phyloP scores from a whole-genome alignment of 2,329 filamentous ascomycete genomes.

The Beauveria medogensis region DNA sequence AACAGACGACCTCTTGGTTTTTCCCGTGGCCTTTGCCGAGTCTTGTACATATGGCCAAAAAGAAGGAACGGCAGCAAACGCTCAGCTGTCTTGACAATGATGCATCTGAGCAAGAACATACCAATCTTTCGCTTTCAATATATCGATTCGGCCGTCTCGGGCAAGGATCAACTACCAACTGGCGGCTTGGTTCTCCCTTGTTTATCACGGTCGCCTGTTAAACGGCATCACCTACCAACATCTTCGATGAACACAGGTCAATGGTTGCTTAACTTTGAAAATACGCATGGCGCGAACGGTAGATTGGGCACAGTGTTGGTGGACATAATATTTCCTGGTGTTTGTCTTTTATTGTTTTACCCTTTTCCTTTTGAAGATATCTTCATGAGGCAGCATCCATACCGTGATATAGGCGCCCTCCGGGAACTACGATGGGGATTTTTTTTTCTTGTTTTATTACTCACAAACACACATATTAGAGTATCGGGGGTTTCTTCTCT shows the following conservation, averaged over 20 bases:
- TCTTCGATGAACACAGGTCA: not conserved
- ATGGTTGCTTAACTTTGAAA: not conserved
- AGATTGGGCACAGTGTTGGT: conserved; percentile 15
- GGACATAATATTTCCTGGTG: conserved; percentile 13
- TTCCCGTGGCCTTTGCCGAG: conserved; percentile 1
- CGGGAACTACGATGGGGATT: conserved; percentile 21
- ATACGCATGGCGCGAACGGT: conserved; percentile 14
- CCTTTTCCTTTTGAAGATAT: conserved; percentile 7
- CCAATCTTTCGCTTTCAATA: conserved; percentile 1
- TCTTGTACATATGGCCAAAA: conserved; percentile 12
- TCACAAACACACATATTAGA: conserved; percentile 21
- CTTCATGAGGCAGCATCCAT: not conserved
- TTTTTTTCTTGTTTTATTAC: conserved; percentile 15
- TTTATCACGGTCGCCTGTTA: not conserved
- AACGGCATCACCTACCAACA: not conserved
- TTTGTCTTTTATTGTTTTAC: conserved; percentile 12
- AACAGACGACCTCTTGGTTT: not conserved
- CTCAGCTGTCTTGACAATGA: conserved; percentile 35
- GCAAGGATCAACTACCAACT: not conserved
- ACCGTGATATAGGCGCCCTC: conserved; percentile 4
- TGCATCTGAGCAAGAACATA: conserved; percentile 34
- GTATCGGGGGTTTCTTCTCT: conserved; percentile 19
- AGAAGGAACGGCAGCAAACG: conserved; percentile 2
- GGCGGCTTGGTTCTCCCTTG: not conserved
- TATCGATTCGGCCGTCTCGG: not conserved